These are phyloP conservation scores for Raddia distichophylla DNA, from an alignment of 176 grass and related monocot species.

Conservation along the genomic window DNA sequence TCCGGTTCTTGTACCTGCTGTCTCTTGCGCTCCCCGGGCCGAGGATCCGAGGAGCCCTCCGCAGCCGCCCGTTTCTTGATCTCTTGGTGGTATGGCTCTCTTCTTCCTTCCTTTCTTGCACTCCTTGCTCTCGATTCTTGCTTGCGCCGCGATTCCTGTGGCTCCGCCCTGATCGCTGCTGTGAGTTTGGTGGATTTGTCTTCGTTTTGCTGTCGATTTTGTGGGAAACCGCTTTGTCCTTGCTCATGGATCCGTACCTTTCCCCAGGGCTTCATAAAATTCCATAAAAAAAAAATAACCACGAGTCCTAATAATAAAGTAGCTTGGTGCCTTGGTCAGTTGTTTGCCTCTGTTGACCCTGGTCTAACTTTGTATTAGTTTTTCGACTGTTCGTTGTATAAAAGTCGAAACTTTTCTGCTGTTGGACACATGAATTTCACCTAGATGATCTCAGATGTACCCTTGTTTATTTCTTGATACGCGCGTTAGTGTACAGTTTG, in stretches of 20 bases:
- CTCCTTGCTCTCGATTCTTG: slow-evolving; percentile 10
- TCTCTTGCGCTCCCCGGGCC: neutral
- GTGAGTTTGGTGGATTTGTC: neutral
- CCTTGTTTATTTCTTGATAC: neutral
- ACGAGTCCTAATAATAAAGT: neutral
- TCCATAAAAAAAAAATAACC: neutral
- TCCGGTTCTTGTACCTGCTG: neutral
- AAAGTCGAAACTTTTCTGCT: neutral
- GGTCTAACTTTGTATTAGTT: neutral
- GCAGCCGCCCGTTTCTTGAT: slow-evolving; percentile 18
- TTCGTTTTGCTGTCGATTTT: neutral
- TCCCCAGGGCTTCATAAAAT: no score
- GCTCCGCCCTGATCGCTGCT: neutral
- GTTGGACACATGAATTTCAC: neutral
- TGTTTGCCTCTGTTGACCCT: neutral
- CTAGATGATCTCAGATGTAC: neutral
- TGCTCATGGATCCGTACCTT: neutral
- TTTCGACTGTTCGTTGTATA: neutral
- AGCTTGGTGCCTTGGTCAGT: neutral
- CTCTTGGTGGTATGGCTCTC: slow-evolving; percentile 39
- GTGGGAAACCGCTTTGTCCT: neutral
- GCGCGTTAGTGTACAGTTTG: neutral
- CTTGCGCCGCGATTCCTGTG: neutral
- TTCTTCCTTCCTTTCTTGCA: neutral
- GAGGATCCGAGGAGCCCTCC: neutral